Percentiles rank a stretch among this genome's conserved stretches.
These are phyloP conservation scores for Podospora pseudoanserina DNA, from an alignment of 495 filamentous ascomycete genomes.

Conservation along the genomic window DNA sequence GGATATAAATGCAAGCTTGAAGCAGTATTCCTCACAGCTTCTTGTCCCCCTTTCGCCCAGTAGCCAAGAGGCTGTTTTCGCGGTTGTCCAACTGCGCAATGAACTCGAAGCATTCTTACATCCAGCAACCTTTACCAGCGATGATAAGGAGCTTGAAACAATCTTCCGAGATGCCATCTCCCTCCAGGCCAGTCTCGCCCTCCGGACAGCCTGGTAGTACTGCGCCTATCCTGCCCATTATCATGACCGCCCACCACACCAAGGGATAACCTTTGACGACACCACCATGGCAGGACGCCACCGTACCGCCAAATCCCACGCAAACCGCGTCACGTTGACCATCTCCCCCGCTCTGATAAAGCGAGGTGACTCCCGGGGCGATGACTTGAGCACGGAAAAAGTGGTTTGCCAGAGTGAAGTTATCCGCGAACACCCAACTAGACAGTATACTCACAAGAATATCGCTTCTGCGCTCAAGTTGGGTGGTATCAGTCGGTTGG, in stretches of 20 bases:
- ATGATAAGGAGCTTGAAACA: not conserved
- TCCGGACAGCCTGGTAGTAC: not conserved
- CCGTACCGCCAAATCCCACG: not conserved
- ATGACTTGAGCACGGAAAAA: not conserved
- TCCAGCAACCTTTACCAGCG: not conserved
- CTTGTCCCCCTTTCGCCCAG: not conserved
- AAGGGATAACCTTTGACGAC: not conserved
- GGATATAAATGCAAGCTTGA: not conserved
- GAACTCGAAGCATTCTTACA: not conserved
- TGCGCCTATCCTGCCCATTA: not conserved
- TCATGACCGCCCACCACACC: not conserved
- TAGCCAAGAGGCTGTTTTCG: not conserved
- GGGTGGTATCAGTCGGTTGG: too few relatives aligned
- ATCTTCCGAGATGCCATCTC: not conserved
- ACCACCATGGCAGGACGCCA: not conserved
- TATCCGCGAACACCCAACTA: not conserved
- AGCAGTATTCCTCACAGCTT: not conserved
- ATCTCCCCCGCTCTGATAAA: conserved; percentile 1
- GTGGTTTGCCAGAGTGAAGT: not conserved
- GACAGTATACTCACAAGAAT: not conserved
- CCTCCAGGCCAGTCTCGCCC: not conserved
- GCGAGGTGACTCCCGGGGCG: not conserved
- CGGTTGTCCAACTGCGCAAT: not conserved
- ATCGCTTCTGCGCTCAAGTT: not conserved
- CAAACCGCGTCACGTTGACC: not conserved